Base-by-base conservation (phyloP, 2,329 filamentous ascomycete genomes). In the Ceratocystis colombiana region DNA sequence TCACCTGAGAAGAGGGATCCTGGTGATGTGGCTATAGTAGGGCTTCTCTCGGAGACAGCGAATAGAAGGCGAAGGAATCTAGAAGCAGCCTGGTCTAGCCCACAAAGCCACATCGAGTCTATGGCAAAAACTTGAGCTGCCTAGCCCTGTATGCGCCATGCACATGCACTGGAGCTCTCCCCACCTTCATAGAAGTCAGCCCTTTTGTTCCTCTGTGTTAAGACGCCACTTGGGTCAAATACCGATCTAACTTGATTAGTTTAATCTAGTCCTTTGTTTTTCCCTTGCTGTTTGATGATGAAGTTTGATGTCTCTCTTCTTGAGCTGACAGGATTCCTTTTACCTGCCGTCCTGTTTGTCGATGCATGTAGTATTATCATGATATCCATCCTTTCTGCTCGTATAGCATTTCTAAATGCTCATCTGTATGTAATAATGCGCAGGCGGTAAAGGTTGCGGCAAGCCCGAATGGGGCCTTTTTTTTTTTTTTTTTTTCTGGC, bases 371-470 rank as follows among this genome's bases (percentile, higher is more conserved):
- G 28, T 3, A 37, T 37, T 37, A 37, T 37, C 8, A 7, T 37
- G 37, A 37, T 37, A 12, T 37, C 6, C 53, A 30, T n/a, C 12
- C 7, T 8, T 10, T 33, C 28, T 30, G 28, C 28, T 53, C 20
- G 28, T n/a, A 33, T 37, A 37, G 37, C 10, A 37, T 12, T 33
- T 37, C 28, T 20, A 6, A 33, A 15, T 55, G 12, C 2, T 28
- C 22, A 55, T 12, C 25, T 7, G 33, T 30, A 59, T 30, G 53
- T n/a, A 7, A 59, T 30, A 7, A 33, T 59, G 53, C 28, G 28
- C 53, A 30, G 53, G 7, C 53, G 33, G 53, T 59, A 33, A 59
- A 59, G 53, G 33, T 7, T 59, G 33, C 53, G 53, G 53, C 53
- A 59, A 30, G 53, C 22, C 53, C 53, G 53, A 37, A 59, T 17